A percentile compares a stretch with the other conserved stretches of the same genome.
Conservation (phyloP, 371 early-diverging fungal genomes). For the Apophysomyces ossiformis region DNA sequence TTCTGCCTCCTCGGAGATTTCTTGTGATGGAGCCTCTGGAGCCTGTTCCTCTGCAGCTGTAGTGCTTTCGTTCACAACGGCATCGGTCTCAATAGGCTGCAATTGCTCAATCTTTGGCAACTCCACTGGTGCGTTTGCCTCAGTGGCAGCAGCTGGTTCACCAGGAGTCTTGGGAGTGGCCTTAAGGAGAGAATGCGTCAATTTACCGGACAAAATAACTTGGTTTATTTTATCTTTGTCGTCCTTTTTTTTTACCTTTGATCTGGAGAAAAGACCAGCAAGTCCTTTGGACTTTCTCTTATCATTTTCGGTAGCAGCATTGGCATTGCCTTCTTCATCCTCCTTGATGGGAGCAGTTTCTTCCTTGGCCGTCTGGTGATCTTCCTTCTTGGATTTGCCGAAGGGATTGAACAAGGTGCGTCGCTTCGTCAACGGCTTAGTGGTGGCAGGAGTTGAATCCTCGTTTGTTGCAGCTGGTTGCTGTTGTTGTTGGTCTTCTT, state of each 20-base stretch:
- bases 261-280: constrained; percentile 17
- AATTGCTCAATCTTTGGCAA: constrained; percentile 21
- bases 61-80: constrained; percentile 10
- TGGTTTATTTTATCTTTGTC: neutral
- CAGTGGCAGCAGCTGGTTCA: constrained; percentile 11
- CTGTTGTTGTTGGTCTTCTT: too few species aligned
- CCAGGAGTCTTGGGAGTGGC: constrained; percentile 11
- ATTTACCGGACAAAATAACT: too few species aligned
- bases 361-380: constrained; percentile 13
- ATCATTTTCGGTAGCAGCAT: constrained; percentile 18
- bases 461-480: constrained; percentile 3
- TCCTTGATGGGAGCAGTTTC: constrained; percentile 13
- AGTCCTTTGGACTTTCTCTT: constrained; percentile 24
- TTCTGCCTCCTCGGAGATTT: constrained; percentile 4
- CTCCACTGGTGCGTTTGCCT: constrained; percentile 11
- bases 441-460: neutral
- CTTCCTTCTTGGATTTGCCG: constrained; percentile 26
- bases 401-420: constrained; percentile 37
- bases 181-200: neutral
- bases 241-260: constrained; percentile 9
- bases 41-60: constrained; percentile 2
- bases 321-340: constrained; percentile 10
- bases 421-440: constrained; percentile 30
- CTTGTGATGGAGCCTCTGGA: constrained; percentile 2
- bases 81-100: constrained; percentile 17